phyloP scores from a whole-genome alignment of 768 basidiomycete genomes.

The Floccularia luteovirens region DNA sequence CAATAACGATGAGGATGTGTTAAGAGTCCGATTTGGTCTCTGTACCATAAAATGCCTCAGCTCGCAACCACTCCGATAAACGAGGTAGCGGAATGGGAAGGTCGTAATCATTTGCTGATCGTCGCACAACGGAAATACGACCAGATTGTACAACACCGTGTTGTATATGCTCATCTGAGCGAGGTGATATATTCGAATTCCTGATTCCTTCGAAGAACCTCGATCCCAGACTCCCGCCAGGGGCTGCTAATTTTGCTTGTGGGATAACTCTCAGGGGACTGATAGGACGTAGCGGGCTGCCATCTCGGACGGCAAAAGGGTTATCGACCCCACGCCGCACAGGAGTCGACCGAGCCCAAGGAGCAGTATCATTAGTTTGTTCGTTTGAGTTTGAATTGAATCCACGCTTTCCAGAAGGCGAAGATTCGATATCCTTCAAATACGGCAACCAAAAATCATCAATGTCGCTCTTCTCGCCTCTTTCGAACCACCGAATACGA shows the following conservation, averaged over 20 bases:
- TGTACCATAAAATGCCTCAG: conserved; percentile 18
- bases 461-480: too few species aligned
- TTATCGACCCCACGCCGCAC: conserved; percentile 50
- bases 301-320: too few species aligned
- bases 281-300: too few species aligned
- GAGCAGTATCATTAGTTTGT: conserved; percentile 21
- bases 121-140: too few species aligned
- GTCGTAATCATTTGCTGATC: conserved; percentile 44
- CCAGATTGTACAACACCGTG: too few species aligned
- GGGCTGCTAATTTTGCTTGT: conserved; percentile 13
- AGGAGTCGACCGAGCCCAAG: conserved; percentile 38
- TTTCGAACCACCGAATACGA: too few species aligned
- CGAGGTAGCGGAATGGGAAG: conserved; percentile 47
- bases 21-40: not conserved
- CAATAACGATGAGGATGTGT: too few species aligned
- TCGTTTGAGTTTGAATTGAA: conserved; percentile 11
- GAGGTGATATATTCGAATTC: conserved; percentile 23
- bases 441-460: conserved; percentile 7
- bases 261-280: conserved; percentile 19
- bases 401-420: conserved; percentile 10
- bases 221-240: conserved; percentile 18
- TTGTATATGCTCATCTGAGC: conserved; percentile 17
- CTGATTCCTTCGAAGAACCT: conserved; percentile 34
- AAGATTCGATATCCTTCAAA: conserved; percentile 21
- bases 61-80: conserved; percentile 45